These are phyloP conservation scores for Stentor coeruleus DNA, from an alignment of 73 alveolate genomes.

Conservation along the genomic window DNA sequence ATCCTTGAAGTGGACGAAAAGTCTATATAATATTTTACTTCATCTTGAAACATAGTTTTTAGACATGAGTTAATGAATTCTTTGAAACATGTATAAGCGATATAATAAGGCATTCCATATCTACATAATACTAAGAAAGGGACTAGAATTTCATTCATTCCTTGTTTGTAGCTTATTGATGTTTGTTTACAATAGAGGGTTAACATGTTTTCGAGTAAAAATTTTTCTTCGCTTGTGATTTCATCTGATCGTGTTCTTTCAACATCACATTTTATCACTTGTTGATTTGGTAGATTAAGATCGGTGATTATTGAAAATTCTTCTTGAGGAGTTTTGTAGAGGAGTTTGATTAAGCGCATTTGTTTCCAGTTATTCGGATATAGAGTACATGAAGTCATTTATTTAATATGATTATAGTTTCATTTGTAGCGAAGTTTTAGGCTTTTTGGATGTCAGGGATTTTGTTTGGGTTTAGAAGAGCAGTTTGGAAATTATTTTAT, in stretches of 20 bases:
- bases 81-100: constrained; percentile 33
- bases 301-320: not conserved
- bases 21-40: constrained; percentile 27
- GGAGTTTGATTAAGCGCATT: not conserved
- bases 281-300: not conserved
- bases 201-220: constrained; percentile 43
- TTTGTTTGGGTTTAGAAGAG: too few relatives aligned
- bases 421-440: too few relatives aligned
- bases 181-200: constrained; percentile 63
- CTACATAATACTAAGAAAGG: constrained; percentile 53
- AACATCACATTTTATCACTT: constrained; percentile 35
- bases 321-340: not conserved
- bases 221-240: constrained; percentile 30
- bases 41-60: constrained; percentile 27
- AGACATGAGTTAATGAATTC: constrained; percentile 28
- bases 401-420: too few relatives aligned
- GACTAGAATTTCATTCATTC: constrained; percentile 67
- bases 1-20: constrained; percentile 48
- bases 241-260: constrained; percentile 38
- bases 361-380: not conserved
- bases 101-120: constrained; percentile 1
- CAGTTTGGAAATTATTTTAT: too few relatives aligned
- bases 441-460: too few relatives aligned
- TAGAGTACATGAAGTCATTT: too few relatives aligned
- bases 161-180: constrained; percentile 66